Evolutionary conservation across 305 asterid species (phyloP), one percentile per base, ranked within the genome.

Genomic region (Plantago coronopus): DNA sequence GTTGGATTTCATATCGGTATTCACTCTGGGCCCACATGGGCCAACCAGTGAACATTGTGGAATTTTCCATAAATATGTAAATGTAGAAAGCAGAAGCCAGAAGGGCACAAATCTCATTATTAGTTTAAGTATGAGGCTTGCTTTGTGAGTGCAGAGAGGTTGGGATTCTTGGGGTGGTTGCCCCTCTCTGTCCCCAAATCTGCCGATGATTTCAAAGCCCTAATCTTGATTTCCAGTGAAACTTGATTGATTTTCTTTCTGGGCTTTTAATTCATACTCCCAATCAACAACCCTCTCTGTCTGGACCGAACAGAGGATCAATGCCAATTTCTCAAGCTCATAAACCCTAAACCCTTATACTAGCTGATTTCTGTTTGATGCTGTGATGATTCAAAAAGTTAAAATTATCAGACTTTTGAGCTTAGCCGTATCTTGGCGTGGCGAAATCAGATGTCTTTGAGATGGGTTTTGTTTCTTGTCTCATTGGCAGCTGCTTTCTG

Each of bases 121-220:
- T 56, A 56, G 47, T 55, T 55, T 29, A 31, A 55, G 61, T 17
- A 34, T 37, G 61, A 55, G 60, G 60, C 25, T 29, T 34, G 40
- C 21, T 8, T 1, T 11, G 7, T 8, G 8, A 7, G 4, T 17
- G 25, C 47, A 56, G 61, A 56, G 61, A 17, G 17, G 44, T 34
- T 25, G 23, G 61, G 42, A 56, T 56, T 56, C 20, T 7, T 5
- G 14, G 58, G 58, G 58, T 53, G 58, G 40, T 53, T 53, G 40
- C 57, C 58, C 17, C 17, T 25, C 58, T 53, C 58, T 25, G 20
- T 2, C 17, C 31, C 12, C 57, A 15, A 15, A 25, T 11, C 58
- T 23, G 58, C 58, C 58, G 58, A 53, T 53, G 58, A 53, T 53
- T 53, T 3, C 34, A 53, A 16, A 6, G 21, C 25, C 50, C 40